These are phyloP conservation scores for Lodderomyces oxycetoniae DNA, from an alignment of 1,139 yeast genomes.

Conservation along the genomic window DNA sequence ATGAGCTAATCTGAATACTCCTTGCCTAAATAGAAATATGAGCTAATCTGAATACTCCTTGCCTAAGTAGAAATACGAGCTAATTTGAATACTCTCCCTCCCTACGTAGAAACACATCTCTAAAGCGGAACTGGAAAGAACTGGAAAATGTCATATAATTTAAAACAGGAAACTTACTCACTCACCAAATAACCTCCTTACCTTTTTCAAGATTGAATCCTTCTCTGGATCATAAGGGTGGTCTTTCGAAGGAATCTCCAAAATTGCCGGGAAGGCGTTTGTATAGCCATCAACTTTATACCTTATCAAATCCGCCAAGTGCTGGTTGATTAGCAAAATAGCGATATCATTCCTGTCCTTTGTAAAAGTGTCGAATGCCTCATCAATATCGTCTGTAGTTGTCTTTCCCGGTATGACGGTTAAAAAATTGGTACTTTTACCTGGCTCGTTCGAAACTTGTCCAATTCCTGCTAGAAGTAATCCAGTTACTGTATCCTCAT, in stretches of 20 bases:
- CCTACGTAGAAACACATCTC: too few species aligned
- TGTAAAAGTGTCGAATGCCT: constrained; percentile 73
- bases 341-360: constrained; percentile 83
- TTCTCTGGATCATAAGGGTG: constrained; percentile 98
- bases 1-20: constrained; percentile 2
- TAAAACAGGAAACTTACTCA: constrained; percentile 21
- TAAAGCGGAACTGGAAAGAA: too few species aligned
- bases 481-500: constrained; percentile 96
- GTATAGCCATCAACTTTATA: constrained; percentile 76
- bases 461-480: constrained; percentile 95
- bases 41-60: not conserved
- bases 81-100: too few species aligned
- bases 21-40: not conserved
- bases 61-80: too few species aligned
- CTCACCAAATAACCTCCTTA: constrained; percentile 91
- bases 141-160: not conserved
- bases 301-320: constrained; percentile 88
- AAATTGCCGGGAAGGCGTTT: constrained; percentile 90
- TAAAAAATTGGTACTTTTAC: constrained; percentile 74
- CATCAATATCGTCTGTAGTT: constrained; percentile 66
- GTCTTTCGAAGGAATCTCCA: constrained; percentile 97
- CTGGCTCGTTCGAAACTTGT: constrained; percentile 61
- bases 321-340: constrained; percentile 86
- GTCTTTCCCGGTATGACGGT: constrained; percentile 80
- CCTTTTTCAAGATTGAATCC: constrained; percentile 92